Base-by-base conservation (phyloP, 768 basidiomycete genomes). In the Daedaleopsis sinensis region DNA sequence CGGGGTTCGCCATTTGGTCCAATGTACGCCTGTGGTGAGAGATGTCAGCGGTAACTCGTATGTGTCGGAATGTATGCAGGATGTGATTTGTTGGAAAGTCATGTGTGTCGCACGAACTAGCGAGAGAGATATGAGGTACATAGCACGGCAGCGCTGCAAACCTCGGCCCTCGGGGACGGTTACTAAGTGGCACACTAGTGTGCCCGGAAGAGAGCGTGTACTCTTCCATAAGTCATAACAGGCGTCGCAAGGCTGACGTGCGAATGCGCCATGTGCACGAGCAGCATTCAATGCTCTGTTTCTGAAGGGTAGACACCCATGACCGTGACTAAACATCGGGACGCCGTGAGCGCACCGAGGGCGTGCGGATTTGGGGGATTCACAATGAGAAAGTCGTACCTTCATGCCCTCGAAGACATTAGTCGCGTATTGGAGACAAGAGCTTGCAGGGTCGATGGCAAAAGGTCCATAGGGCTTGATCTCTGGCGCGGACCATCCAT, bases 381-480 rank as follows among this genome's bases (percentile, higher is more conserved):
- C 13, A 42, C 11, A 10, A 18, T 4, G 39, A 42, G 39, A 42
- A 42, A 18, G 11, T 12, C 81, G 73, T 37, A 84, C 87, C 77
- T 90, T 90, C 82, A 88, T 81, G 5, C 89, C 85, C 67, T 90
- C 88, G 68, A 88, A 88, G 38, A 79, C 73, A 67, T 78, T 80
- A 7, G 77, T 67, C n/a, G 83, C 82, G 65, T 90, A 90, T 61
- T 90, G 88, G 57, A 90, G 78, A 56, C 80, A 80, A 3, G 82
- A 79, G 52, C 77, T 73, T 1, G 77, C 70, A 3, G 88, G 88
- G 66, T 90, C 87, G 16, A 90, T 76, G 12, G 70, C 64, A 38
- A 90, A 71, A 5, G 85, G 84, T 8, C 76, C 84, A 65, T 89
- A 91, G 0, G 90, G 89, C 67, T 84, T 87, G 68, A 93, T 89